These are phyloP conservation scores for Lumnitzera littorea DNA, from an alignment of 345 rosid genomes.

Conservation along the genomic window DNA sequence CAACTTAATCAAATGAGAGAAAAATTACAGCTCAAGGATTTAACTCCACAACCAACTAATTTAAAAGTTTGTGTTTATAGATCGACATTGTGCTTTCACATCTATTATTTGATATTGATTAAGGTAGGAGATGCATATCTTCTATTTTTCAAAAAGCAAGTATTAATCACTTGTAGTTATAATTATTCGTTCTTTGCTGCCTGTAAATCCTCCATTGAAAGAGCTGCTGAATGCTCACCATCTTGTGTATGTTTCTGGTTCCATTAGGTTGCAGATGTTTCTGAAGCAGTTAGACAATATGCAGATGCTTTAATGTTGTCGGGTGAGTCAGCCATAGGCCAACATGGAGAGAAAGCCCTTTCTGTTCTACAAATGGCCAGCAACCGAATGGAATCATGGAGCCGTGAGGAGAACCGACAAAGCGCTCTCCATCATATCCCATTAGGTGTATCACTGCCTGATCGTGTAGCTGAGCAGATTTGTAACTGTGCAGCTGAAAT, in stretches of 20 bases:
- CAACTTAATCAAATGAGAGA: too few species aligned
- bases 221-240: too few species aligned
- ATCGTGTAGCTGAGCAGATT: slow-evolving; percentile 59
- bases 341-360: slow-evolving; percentile 54
- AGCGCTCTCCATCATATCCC: slow-evolving; percentile 19
- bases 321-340: slow-evolving; percentile 70
- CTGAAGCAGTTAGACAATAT: slow-evolving; percentile 64
- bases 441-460: slow-evolving; percentile 39
- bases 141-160: too few species aligned
- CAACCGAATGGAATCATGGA: slow-evolving; percentile 56
- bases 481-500: slow-evolving; percentile 60
- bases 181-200: too few species aligned
- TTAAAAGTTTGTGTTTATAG: too few species aligned
- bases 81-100: too few species aligned
- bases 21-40: too few species aligned
- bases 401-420: slow-evolving; percentile 36
- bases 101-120: too few species aligned
- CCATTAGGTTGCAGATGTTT: slow-evolving; percentile 63
- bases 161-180: too few species aligned
- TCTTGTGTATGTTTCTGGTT: neutral
- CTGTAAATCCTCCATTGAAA: too few species aligned
- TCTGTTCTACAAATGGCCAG: slow-evolving; percentile 50
- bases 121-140: too few species aligned
- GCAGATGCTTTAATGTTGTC: slow-evolving; percentile 74
- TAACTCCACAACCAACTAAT: too few species aligned